A percentile compares a stretch with the other conserved stretches of the same genome.
Evolutionary conservation across 768 basidiomycete genomes (phyloP).

Genomic region (Termitomyces sp.): DNA sequence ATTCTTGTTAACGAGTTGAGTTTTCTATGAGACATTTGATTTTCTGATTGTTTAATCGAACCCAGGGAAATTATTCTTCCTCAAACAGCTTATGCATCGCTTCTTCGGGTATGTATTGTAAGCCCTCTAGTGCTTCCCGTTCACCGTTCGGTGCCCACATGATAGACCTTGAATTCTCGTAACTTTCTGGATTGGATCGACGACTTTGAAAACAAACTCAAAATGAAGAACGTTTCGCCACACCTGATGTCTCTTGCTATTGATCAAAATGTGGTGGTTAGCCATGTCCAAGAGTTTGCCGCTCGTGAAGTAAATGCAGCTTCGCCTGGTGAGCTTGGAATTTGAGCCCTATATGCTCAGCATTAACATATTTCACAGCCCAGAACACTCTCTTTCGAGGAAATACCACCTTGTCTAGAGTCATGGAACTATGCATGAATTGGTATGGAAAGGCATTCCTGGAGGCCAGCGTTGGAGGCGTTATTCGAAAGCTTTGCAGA

Average conservation of each 20-base stretch:
- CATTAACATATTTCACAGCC: slow-evolving; percentile 36
- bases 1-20: slow-evolving; percentile 72
- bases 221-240: slow-evolving; percentile 57
- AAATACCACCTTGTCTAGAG: slow-evolving; percentile 66
- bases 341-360: neutral
- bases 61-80: slow-evolving; percentile 79
- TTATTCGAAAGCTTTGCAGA: slow-evolving; percentile 64
- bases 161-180: slow-evolving; percentile 50
- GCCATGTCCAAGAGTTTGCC: slow-evolving; percentile 69
- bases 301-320: slow-evolving; percentile 69
- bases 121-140: neutral
- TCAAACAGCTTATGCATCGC: slow-evolving; percentile 52
- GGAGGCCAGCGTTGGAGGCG: slow-evolving; percentile 71
- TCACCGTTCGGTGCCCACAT: neutral
- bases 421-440: slow-evolving; percentile 78
- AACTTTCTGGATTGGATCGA: slow-evolving; percentile 75
- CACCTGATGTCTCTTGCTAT: slow-evolving; percentile 69
- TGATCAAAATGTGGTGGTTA: slow-evolving; percentile 59
- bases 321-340: slow-evolving; percentile 49
- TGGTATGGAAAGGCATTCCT: slow-evolving; percentile 80
- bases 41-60: slow-evolving; percentile 7
- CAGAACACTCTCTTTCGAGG: slow-evolving; percentile 75
- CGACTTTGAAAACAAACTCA: slow-evolving; percentile 64
- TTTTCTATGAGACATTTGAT: slow-evolving; percentile 9
- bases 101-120: slow-evolving; percentile 46